Conservation (phyloP, 2,329 filamentous ascomycete genomes). For the Magnaporthiopsis rhizophila region DNA sequence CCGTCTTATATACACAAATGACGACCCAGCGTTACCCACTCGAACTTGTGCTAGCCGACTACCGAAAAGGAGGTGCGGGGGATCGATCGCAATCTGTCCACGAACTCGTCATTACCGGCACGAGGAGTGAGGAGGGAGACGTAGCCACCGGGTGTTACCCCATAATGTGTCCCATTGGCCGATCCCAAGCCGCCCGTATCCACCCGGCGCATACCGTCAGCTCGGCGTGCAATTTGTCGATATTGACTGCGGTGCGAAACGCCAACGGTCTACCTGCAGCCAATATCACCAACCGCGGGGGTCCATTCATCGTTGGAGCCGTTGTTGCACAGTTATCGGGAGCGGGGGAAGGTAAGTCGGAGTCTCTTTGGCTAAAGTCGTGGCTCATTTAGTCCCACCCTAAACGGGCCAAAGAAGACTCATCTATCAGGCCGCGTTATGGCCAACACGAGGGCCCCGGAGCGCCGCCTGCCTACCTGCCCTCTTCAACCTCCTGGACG, state of each 20-base stretch:
- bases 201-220: too few species aligned
- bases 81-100: neutral
- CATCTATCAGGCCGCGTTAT: neutral
- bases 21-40: too few species aligned
- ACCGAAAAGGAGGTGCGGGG: neutral
- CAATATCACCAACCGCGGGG: neutral
- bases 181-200: neutral
- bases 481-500: conserved; percentile 2
- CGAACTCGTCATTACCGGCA: neutral
- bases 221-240: neutral
- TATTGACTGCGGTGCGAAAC: neutral
- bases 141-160: neutral
- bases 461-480: too few species aligned
- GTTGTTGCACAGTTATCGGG: neutral
- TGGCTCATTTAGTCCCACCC: neutral
- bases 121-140: too few species aligned
- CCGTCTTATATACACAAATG: neutral
- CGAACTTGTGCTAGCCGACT: neutral
- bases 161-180: neutral
- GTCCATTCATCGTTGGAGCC: neutral
- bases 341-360: neutral
- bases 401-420: neutral
- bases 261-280: neutral
- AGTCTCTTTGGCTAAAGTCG: neutral
- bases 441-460: neutral